Base-by-base conservation (phyloP, 352 stramenopile species). In the Aphanomyces cochlioides region DNA sequence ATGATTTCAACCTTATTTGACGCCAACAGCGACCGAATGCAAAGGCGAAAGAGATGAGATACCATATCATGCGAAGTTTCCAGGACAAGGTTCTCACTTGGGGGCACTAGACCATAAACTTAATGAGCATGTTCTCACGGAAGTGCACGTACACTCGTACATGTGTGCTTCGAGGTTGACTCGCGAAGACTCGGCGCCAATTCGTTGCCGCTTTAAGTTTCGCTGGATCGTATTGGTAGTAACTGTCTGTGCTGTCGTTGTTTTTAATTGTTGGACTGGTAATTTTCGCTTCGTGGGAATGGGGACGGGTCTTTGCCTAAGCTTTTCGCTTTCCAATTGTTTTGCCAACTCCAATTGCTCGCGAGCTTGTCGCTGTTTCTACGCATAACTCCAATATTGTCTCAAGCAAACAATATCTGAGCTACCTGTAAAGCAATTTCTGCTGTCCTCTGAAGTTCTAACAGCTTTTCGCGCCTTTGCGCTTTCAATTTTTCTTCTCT, bases 401-500 rank as follows among this genome's bases (percentile, higher is more conserved):
- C 28, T 28, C 28, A 28, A 28, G 2, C 28, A 28, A 28, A 28
- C 28, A 28, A 28, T 28, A 28, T 28, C 28, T 28, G 28, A 28
- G 28, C 28, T 28, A 70, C 64, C 54, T 70, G 59, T 12, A 70
- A 37, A 10, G 64, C 39, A 21, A 63, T 50, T 17, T 41, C 54
- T 17, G 64, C 64, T 19, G 64, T 56, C 39, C 56, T 61, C 38
- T 70, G 43, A 13, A 70, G 54, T 36, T 70, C 64, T 17, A 56
- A 10, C 12, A 70, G 53, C 34, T 70, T 70, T 47, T 70, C 64
- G 3, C 64, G 48, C 10, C 64, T 47, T n/a, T 13, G 17, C n/a
- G 47, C 64, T 47, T 70, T 70, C 10, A 50, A 47, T 43, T 61
- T 60, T 47, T 70, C 64, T 54, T 70, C 64, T 45, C 64, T 47